Base-by-base conservation (phyloP, 2,329 filamentous ascomycete genomes). In the Sporothrix humicola region DNA sequence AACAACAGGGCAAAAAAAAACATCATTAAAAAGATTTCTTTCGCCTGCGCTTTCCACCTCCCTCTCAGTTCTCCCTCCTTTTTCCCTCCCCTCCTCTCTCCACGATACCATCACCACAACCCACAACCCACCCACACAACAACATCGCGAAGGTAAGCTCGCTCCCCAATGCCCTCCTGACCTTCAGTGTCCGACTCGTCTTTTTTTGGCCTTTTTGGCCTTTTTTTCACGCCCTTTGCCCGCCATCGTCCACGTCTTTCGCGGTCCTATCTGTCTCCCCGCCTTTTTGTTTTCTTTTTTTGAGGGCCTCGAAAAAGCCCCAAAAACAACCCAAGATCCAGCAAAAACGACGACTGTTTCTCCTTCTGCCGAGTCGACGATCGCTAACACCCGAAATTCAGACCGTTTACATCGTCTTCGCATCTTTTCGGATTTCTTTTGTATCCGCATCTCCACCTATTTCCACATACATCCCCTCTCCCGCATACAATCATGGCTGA, bases 401-500 rank as follows among this genome's bases (percentile, higher is more conserved):
- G 71, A 59, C 56, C 26, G 58, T 66, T 44, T 61, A 10, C 23
- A n/a, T 50, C 52, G 68, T 71, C 54, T 52, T 63, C 56, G 69
- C 15, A 54, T 63, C 69, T 72, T 73, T 26, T 70, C 73, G 73
- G 58, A 63, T 72, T 71, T 65, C 63, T 59, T 48, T 71, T 66
- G 42, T 48, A 66, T 48, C 61, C 61, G 61, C 61, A 48, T 66
- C 12, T 65, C 44, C 42, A 50, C 31, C 31, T 42, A 17, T 23
- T 26, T 31, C 46, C 17, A 26, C 63, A 42, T 52, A 56, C 48
- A 6, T 12, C 37, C n/a, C 46, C 66, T 52, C 50, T 31, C 65
- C 50, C 68, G 15, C 73, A 72, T 72, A 77, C 81, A 79, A 84
- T 80, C 81, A 97, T 96, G 93, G 89, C 92, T 85, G 83, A 86